A percentile compares a stretch with the other conserved stretches of the same genome.
Conservation (phyloP, 495 filamentous ascomycete genomes). For the Lasiosphaeriaceae sp. region DNA sequence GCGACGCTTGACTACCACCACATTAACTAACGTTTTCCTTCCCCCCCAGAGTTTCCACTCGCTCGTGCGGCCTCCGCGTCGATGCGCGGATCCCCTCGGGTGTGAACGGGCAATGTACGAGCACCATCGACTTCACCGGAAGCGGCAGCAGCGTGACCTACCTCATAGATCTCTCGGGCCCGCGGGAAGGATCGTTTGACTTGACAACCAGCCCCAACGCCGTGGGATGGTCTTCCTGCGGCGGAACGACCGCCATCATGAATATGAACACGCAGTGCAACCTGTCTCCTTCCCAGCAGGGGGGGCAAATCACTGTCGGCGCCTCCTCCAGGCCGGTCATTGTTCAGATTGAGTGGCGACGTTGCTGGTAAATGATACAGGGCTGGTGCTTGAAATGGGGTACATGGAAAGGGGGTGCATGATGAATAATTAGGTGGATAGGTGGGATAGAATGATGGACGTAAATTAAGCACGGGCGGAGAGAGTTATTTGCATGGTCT, state of each 20-base stretch:
- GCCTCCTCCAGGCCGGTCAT: no score
- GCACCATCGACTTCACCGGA: constrained; percentile 22
- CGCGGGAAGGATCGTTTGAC: neutral
- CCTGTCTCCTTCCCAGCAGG: neutral
- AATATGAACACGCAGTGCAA: neutral
- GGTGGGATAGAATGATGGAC: no score
- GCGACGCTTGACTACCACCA: no score
- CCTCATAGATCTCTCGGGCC: neutral
- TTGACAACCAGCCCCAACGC: neutral
- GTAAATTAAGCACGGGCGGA: no score
- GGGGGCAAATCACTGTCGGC: neutral
- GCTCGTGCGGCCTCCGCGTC: no score
- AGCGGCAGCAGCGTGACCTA: neutral
- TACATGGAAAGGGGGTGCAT: no score
- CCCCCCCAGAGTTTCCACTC: constrained; percentile 12
- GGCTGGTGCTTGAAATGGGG: no score
- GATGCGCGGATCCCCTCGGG: constrained; percentile 21
- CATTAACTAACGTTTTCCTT: no score
- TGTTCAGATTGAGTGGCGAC: no score
- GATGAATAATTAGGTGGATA: no score
- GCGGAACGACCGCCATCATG: neutral
- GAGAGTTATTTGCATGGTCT: no score
- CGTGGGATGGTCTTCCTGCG: neutral
- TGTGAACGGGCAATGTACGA: constrained; percentile 16
- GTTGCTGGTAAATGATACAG: no score